Conservation (phyloP, 768 basidiomycete genomes). For the Pluteus cervinus region DNA sequence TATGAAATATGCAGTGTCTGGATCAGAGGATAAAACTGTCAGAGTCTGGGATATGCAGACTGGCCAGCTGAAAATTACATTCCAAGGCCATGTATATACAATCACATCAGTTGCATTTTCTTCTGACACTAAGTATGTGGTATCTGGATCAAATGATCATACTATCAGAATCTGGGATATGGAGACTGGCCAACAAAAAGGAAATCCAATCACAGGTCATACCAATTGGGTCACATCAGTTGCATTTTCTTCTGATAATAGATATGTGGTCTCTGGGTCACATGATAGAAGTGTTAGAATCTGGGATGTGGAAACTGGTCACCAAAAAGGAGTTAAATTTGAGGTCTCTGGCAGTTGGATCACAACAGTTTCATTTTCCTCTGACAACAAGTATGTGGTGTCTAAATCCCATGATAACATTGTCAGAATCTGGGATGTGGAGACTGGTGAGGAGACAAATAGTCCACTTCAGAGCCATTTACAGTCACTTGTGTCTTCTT, state of each 20-base stretch:
- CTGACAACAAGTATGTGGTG: too few species aligned
- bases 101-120: slow-evolving; percentile 17
- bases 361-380: too few species aligned
- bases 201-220: slow-evolving; percentile 11
- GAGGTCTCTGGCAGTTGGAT: too few species aligned
- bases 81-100: slow-evolving; percentile 10
- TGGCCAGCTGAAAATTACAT: neutral
- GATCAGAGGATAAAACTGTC: slow-evolving; percentile 12
- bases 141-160: slow-evolving; percentile 31
- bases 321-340: too few species aligned
- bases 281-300: too few species aligned
- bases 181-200: slow-evolving; percentile 14
- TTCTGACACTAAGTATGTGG: slow-evolving; percentile 17
- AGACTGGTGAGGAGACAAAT: too few species aligned
- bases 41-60: slow-evolving; percentile 13
- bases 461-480: too few species aligned
- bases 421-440: too few species aligned
- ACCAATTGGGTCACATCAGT: slow-evolving; percentile 9
- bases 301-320: too few species aligned
- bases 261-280: too few species aligned
- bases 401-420: too few species aligned
- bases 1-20: slow-evolving; percentile 12
- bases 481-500: too few species aligned
- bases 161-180: slow-evolving; percentile 31
- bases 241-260: slow-evolving; percentile 15